phyloP scores from a whole-genome alignment of 2,329 filamentous ascomycete genomes.

The Aspergillus sp. region DNA sequence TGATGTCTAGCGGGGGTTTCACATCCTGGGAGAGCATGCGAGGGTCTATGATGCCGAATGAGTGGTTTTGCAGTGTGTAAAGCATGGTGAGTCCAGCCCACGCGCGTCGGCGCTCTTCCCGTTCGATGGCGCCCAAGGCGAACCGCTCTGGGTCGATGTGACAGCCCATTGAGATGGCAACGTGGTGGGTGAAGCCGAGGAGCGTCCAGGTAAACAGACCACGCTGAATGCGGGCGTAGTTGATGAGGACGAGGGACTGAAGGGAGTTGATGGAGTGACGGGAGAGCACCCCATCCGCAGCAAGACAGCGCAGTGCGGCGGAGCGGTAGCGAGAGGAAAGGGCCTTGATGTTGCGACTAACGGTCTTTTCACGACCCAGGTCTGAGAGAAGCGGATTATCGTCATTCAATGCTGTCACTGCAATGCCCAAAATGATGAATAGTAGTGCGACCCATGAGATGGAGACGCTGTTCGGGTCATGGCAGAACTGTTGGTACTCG shows the following conservation, averaged over 20 bases:
- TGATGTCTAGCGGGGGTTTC: conserved; percentile 33
- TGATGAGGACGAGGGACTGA: conserved; percentile 39
- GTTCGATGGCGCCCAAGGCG: conserved; percentile 31
- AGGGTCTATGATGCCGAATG: conserved; percentile 34
- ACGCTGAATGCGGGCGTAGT: conserved; percentile 37
- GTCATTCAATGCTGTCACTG: conserved; percentile 36
- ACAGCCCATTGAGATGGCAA: conserved; percentile 42
- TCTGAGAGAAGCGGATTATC: conserved; percentile 36
- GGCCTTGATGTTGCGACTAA: conserved; percentile 35
- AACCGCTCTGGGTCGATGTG: conserved; percentile 41
- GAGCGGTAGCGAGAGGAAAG: conserved; percentile 37
- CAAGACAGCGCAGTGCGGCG: conserved; percentile 37
- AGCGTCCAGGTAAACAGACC: conserved; percentile 38
- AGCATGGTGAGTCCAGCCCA: conserved; percentile 43
- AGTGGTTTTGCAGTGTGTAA: conserved; percentile 38
- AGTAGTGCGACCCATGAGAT: conserved; percentile 39
- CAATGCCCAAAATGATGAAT: conserved; percentile 38
- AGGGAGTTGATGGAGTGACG: conserved; percentile 40
- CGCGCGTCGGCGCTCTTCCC: conserved; percentile 38
- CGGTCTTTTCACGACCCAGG: conserved; percentile 34
- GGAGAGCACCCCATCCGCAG: conserved; percentile 38
- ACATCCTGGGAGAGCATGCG: conserved; percentile 27
- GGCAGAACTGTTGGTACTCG: conserved; percentile 37
- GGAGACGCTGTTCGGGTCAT: conserved; percentile 33
- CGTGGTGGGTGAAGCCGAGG: conserved; percentile 38